Percentiles rank a stretch among this genome's conserved stretches.
Evolutionary conservation across 768 basidiomycete species (phyloP).

Genomic region (Boletus bicolor): DNA sequence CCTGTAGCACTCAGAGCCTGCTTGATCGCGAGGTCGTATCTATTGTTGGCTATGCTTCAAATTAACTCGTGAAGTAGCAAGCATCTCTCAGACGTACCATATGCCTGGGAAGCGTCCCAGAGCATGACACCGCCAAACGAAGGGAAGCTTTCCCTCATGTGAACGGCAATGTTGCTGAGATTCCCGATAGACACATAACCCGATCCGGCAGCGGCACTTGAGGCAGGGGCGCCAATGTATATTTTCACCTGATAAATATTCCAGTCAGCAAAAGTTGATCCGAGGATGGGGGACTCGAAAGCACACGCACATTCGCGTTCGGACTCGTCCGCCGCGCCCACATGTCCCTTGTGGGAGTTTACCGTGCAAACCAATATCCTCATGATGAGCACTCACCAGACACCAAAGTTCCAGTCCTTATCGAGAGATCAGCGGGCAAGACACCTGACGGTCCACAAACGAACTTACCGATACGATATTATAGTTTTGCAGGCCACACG

Average conservation of each 20-base stretch:
- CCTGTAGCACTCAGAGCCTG: slow-evolving; percentile 56
- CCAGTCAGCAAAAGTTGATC: background rate
- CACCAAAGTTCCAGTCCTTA: slow-evolving; percentile 47
- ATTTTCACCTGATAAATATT: slow-evolving; percentile 33
- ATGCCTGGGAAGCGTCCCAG: slow-evolving; percentile 45
- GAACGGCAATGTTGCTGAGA: slow-evolving; percentile 32
- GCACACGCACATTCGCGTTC: slow-evolving; percentile 36
- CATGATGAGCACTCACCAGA: slow-evolving; percentile 23
- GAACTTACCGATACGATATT: slow-evolving; percentile 49
- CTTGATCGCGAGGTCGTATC: slow-evolving; percentile 61
- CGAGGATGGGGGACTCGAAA: background rate
- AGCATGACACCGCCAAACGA: slow-evolving; percentile 45
- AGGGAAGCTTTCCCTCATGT: slow-evolving; percentile 38
- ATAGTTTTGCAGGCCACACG: slow-evolving; percentile 46
- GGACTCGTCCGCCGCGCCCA: slow-evolving; percentile 42
- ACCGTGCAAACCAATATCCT: background rate
- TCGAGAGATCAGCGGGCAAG: background rate
- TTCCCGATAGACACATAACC: slow-evolving; percentile 36
- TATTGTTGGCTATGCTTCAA: slow-evolving; percentile 45
- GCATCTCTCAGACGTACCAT: slow-evolving; percentile 14
- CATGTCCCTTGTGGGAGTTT: slow-evolving; percentile 37
- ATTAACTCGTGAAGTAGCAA: slow-evolving; percentile 1
- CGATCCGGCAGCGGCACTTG: slow-evolving; percentile 39
- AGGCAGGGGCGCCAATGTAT: slow-evolving; percentile 43
- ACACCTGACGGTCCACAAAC: background rate